These are phyloP conservation scores for Rhizopus microsporus DNA, from an alignment of 371 early-diverging fungal genomes.

Conservation along the genomic window DNA sequence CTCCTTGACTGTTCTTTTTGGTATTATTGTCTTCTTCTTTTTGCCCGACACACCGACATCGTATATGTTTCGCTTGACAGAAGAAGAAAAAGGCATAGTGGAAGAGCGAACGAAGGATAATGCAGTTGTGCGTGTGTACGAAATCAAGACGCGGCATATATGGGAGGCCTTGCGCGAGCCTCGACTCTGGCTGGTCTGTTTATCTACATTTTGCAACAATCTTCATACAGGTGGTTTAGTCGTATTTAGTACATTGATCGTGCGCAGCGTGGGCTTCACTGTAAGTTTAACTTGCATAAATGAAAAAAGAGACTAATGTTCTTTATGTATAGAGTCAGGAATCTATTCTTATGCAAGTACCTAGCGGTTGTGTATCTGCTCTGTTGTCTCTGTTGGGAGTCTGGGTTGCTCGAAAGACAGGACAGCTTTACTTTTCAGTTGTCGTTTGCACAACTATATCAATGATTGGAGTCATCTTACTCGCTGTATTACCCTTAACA, in stretches of 20 bases:
- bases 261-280: constrained; percentile 31
- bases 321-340: constrained; percentile 13
- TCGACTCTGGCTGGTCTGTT: constrained; percentile 23
- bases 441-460: constrained; percentile 20
- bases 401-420: constrained; percentile 21
- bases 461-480: constrained; percentile 29
- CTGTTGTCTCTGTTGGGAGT: constrained; percentile 16
- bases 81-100: constrained; percentile 29
- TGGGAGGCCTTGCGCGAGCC: constrained; percentile 28
- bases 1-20: constrained; percentile 20
- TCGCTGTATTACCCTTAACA: constrained; percentile 25
- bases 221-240: constrained; percentile 38
- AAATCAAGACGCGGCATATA: constrained; percentile 25
- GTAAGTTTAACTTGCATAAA: constrained; percentile 17
- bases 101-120: constrained; percentile 26
- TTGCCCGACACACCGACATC: constrained; percentile 25
- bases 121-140: constrained; percentile 22
- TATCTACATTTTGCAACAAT: constrained; percentile 24
- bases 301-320: not conserved
- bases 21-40: constrained; percentile 26
- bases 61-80: constrained; percentile 18
- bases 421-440: constrained; percentile 21
- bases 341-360: constrained; percentile 38
- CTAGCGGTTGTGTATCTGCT: constrained; percentile 23
- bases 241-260: constrained; percentile 34